Percentiles rank a stretch among this genome's conserved stretches.
phyloP scores from a whole-genome alignment of 148 eudicot genomes.

The Talinum fruticosum region DNA sequence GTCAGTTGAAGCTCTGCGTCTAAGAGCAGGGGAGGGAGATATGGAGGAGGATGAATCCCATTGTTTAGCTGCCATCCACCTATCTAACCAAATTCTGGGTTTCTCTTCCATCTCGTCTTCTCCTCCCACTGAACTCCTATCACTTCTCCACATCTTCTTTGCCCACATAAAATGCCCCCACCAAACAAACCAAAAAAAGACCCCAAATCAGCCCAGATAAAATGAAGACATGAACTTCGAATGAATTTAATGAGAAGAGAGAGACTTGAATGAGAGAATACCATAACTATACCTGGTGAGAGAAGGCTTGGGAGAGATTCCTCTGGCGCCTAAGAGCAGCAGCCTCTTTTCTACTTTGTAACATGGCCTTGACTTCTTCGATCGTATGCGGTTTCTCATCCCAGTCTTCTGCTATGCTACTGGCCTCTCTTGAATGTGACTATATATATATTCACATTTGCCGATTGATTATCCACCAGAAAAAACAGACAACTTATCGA shows the following conservation, averaged over 20 bases:
- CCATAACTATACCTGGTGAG: constrained; percentile 70
- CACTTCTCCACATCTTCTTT: constrained; percentile 51
- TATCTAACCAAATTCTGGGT: constrained; percentile 44
- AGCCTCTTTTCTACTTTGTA: constrained; percentile 55
- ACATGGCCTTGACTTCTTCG: constrained; percentile 74
- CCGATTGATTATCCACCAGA: not conserved
- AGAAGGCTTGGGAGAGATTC: constrained; percentile 54
- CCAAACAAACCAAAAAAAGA: too few relatives aligned
- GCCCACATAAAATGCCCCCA: not conserved
- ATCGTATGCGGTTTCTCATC: constrained; percentile 72
- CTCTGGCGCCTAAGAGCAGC: constrained; percentile 51
- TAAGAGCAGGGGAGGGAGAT: constrained; percentile 19
- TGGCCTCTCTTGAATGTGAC: constrained; percentile 62
- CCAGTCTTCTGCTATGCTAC: constrained; percentile 71
- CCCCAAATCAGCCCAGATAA: not conserved
- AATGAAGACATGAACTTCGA: too few relatives aligned
- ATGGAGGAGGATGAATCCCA: constrained; percentile 39
- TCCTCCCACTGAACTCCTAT: constrained; percentile 52
- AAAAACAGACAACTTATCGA: not conserved
- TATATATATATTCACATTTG: not conserved
- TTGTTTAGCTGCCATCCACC: constrained; percentile 55
- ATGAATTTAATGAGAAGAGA: too few relatives aligned
- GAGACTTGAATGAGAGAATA: too few relatives aligned
- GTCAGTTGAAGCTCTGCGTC: constrained; percentile 64
- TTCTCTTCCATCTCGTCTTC: constrained; percentile 48